These are phyloP conservation scores for Puccinia horiana DNA, from an alignment of 1,284 basidiomycete species.

Conservation along the genomic window DNA sequence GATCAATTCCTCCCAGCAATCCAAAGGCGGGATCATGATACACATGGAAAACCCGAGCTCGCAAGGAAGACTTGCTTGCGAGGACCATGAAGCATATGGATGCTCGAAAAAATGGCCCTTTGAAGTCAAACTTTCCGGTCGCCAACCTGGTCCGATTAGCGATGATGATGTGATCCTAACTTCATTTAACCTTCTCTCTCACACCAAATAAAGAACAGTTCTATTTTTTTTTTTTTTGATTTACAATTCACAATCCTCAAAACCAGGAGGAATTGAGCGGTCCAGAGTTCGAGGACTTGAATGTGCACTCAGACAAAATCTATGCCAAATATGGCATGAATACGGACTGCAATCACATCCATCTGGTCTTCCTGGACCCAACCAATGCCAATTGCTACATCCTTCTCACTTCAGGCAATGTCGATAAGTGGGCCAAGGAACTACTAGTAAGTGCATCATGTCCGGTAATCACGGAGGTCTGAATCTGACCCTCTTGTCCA, in stretches of 20 bases:
- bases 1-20: neutral
- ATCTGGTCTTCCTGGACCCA: neutral
- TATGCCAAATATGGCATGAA: conserved; percentile 24
- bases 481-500: neutral
- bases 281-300: neutral
- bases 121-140: neutral
- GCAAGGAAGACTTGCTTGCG: neutral
- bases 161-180: neutral
- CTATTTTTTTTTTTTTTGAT: neutral
- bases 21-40: neutral
- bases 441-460: too few relatives aligned
- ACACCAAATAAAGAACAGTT: too few relatives aligned
- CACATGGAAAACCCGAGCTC: neutral
- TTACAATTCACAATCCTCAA: too few relatives aligned
- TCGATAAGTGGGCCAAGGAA: conserved; percentile 8
- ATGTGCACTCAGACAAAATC: neutral
- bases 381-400: conserved; percentile 1
- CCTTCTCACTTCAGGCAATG: neutral
- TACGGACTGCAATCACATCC: neutral
- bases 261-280: neutral
- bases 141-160: neutral
- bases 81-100: neutral
- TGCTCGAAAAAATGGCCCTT: neutral
- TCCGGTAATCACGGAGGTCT: too few relatives aligned
- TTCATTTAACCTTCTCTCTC: too few relatives aligned